Evolutionary conservation across 306 rosid genomes (phyloP), one percentile per base, ranked within the genome.

Genomic region (Casuarina cunninghamiana): DNA sequence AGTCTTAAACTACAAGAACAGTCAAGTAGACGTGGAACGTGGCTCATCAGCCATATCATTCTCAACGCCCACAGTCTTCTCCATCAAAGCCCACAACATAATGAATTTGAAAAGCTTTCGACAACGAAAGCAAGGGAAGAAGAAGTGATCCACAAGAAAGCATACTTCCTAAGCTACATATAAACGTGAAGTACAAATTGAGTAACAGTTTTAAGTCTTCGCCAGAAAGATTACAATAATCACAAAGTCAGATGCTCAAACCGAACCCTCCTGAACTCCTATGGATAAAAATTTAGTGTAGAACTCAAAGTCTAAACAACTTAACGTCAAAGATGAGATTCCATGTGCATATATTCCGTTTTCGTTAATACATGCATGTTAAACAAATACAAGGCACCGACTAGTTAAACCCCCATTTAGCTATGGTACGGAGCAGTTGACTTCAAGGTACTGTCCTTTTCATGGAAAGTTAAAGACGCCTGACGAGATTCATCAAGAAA

Each of bases 361-460:
- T 2, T 32, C 54, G 19, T 19, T 37, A 17, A 11, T 44, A 37
- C 32, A 53, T 16, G 19, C 37, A 17, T 45, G 7, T 8, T 11
- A 35, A 53, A 3, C 39, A 6, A 43, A 6, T 48, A n/a, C 41
- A n/a, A 49, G 10, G 26, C 83, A 75, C 81, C 75, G 75, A 71
- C 66, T 71, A 48, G 19, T 67, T 48, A 35, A 72, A 72, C 45
- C 49, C 49, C 32, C 10, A 60, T 65, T 71, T 73, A 49, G 53
- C 71, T 78, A 54, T 53, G 10, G 92, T 88, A 88, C 87, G 90
- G 92, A 82, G 57, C 57, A 77, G 32, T 3, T 49, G 53, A 66
- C 46, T n/a, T 39, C 26, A 16, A 80, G 73, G 88, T 58, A 86
- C 87, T n/a, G 77, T 76, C 69, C 84, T 80, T 79, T 77, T 50